A percentile compares a stretch with the other conserved stretches of the same genome.
These are phyloP conservation scores for Starmerella gropengiesseri DNA, from an alignment of 805 yeast species.

Conservation along the genomic window DNA sequence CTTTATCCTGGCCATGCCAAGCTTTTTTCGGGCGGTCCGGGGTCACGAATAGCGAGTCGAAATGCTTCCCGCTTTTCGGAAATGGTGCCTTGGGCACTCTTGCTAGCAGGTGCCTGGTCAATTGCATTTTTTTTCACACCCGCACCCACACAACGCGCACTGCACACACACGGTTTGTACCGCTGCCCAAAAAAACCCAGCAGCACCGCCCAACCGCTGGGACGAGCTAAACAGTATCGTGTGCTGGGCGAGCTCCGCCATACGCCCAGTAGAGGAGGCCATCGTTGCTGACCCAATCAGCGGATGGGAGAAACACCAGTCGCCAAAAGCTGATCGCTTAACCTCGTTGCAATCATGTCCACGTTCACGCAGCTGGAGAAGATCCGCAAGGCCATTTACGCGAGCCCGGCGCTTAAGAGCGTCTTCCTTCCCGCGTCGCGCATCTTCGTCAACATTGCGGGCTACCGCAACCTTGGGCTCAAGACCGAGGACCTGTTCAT, in stretches of 20 bases:
- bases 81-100: slow-evolving; percentile 18
- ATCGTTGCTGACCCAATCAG: slow-evolving; percentile 17
- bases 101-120: not conserved
- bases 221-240: too few relatives aligned
- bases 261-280: not conserved
- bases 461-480: slow-evolving; percentile 92
- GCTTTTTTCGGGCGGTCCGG: slow-evolving; percentile 38
- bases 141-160: too few relatives aligned
- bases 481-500: slow-evolving; percentile 73
- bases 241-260: not conserved
- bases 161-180: too few relatives aligned
- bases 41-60: slow-evolving; percentile 18
- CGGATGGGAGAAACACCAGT: slow-evolving; percentile 4
- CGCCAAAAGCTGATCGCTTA: not conserved
- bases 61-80: slow-evolving; percentile 10
- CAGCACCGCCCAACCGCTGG: too few relatives aligned
- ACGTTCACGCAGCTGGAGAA: slow-evolving; percentile 32
- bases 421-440: slow-evolving; percentile 71
- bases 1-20: slow-evolving; percentile 63
- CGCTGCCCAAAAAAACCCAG: too few relatives aligned
- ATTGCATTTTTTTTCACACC: slow-evolving; percentile 1
- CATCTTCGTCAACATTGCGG: slow-evolving; percentile 60
- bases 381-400: slow-evolving; percentile 60
- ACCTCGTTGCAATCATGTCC: slow-evolving; percentile 24
- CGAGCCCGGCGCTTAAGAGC: slow-evolving; percentile 66